These are phyloP conservation scores for Aspergillus ibericus DNA, from an alignment of 2,329 filamentous ascomycete species.

Conservation along the genomic window DNA sequence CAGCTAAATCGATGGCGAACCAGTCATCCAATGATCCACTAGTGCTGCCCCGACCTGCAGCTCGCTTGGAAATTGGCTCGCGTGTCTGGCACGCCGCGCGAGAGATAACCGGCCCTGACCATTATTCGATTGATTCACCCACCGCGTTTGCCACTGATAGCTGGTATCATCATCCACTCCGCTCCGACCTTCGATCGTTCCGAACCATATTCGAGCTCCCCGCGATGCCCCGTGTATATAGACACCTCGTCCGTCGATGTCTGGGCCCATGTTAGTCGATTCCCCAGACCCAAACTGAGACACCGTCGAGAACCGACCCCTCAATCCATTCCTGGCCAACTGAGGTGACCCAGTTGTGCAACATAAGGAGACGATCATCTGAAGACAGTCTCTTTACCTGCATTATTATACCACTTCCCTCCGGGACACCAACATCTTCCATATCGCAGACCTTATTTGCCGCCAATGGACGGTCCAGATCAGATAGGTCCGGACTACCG, in stretches of 20 bases:
- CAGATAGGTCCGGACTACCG: conserved; percentile 44
- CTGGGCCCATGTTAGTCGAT: neutral
- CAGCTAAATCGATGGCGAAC: neutral
- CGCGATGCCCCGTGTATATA: conserved; percentile 6
- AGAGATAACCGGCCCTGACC: conserved; percentile 17
- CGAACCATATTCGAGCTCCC: neutral
- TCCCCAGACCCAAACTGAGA: conserved; percentile 1
- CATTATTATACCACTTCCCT: neutral
- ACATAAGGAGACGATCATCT: neutral
- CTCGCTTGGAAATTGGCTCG: neutral
- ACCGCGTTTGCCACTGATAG: conserved; percentile 11
- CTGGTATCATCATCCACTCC: neutral
- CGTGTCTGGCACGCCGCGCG: neutral
- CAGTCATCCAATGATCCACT: neutral
- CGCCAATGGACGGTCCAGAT: conserved; percentile 39
- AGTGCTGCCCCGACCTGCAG: neutral
- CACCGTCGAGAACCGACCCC: neutral
- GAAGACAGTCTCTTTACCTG: neutral
- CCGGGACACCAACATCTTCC: neutral
- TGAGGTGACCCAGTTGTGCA: neutral
- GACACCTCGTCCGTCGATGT: neutral
- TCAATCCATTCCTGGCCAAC: neutral
- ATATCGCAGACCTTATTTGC: neutral
- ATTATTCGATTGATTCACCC: conserved; percentile 23
- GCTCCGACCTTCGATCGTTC: neutral